Percentiles rank a stretch among this genome's conserved stretches.
These are phyloP conservation scores for Leccinum variicolor DNA, from an alignment of 768 basidiomycete species.

Conservation along the genomic window DNA sequence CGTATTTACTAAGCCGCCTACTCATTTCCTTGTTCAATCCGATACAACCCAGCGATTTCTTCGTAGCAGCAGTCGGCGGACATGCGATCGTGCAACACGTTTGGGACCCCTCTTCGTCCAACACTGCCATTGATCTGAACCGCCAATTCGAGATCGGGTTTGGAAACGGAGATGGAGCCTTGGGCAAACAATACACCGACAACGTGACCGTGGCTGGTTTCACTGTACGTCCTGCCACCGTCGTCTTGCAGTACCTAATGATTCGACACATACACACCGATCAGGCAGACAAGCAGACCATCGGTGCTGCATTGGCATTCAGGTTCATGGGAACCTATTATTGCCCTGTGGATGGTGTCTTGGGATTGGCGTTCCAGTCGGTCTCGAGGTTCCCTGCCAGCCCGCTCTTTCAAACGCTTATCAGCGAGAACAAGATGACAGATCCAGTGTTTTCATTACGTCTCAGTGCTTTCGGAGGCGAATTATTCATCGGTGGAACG, in stretches of 20 bases:
- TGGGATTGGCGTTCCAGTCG: too few relatives aligned
- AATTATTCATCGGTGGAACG: too few relatives aligned
- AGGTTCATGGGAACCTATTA: too few relatives aligned
- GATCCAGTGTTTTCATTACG: too few relatives aligned
- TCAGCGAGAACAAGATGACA: too few relatives aligned
- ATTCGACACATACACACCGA: not conserved
- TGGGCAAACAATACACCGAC: not conserved
- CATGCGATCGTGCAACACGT: not conserved
- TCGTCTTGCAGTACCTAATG: not conserved
- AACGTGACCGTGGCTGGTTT: not conserved
- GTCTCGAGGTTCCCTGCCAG: too few relatives aligned
- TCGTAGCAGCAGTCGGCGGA: not conserved
- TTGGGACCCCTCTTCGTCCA: not conserved
- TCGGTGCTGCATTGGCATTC: too few relatives aligned
- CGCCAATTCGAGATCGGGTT: not conserved
- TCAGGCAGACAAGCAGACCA: slow-evolving; percentile 3
- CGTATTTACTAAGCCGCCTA: not conserved
- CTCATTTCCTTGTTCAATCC: not conserved
- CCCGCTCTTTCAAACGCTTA: too few relatives aligned
- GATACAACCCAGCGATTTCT: not conserved
- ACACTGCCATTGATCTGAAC: not conserved
- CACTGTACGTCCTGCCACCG: not conserved
- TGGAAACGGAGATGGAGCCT: not conserved
- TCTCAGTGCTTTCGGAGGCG: too few relatives aligned
- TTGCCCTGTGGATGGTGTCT: too few relatives aligned